Evolutionary conservation across 345 rosid species (phyloP), one percentile per base, ranked within the genome.

Genomic region (Camelina sativa): DNA sequence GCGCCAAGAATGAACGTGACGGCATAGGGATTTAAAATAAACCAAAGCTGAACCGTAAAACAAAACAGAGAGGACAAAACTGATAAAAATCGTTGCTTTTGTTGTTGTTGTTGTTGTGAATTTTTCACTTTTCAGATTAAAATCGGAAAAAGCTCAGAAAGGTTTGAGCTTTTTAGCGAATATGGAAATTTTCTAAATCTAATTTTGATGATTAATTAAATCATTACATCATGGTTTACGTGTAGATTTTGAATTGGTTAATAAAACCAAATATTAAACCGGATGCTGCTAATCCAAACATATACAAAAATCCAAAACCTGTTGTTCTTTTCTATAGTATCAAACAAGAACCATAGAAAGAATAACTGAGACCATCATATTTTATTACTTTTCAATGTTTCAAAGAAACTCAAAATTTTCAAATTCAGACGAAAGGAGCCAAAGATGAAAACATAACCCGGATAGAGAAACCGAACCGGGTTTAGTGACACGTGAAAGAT

Each of bases 1-100:
- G 65, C n/a, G 71, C 62, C 63, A 74, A 83, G 53, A 80, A 56
- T 43, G 71, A 16, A 25, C 90, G 89, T 7, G 90, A 80, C 60
- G 91, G 88, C 89, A 87, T 87, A 64, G 20, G 22, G 58, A 15
- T 25, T 23, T 19, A 32, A 25, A 4, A 1, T 28, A 44, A 67
- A 7, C 38, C 13, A 66, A 76, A 71, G 62, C 40, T 52, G 25
- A 71, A 77, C 23, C 76, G 57, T 77, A 47, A 47, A 48, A 65
- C 56, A 6, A 4, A 25, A 4, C 30, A 25, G 28, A 25, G 32
- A 16, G 54, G 54, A 48, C 7, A 25, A 46, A 37, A 9, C 6
- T 25, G 30, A 32, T 3, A 68, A 61, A 68, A 50, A 19, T 16
- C 46, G 61, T 6, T 11, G 48, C 60, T 50, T 66, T 65, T 17